These are phyloP conservation scores for Reticulascus tulasneorum DNA, from an alignment of 2,329 filamentous ascomycete species.

Conservation along the genomic window DNA sequence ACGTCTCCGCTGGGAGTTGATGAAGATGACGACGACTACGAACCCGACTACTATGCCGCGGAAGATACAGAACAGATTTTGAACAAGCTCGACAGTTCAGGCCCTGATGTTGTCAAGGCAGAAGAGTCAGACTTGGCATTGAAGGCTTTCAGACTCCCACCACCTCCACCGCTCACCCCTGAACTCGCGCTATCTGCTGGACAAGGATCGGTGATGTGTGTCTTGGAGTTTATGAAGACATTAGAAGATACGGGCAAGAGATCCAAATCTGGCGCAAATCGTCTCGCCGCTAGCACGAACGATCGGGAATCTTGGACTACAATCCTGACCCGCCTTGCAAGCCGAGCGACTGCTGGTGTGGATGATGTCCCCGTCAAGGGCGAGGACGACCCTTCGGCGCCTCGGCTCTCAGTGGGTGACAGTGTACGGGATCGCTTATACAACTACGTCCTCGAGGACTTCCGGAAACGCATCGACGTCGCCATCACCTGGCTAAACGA, in stretches of 20 bases:
- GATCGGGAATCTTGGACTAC: conserved; percentile 90
- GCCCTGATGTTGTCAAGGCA: conserved; percentile 37
- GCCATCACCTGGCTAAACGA: conserved; percentile 94
- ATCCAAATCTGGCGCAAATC: conserved; percentile 70
- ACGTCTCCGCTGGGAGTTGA: conserved; percentile 62
- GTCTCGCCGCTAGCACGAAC: conserved; percentile 78
- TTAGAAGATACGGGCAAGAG: conserved; percentile 65
- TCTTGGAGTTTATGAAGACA: conserved; percentile 73
- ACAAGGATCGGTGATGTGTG: conserved; percentile 67
- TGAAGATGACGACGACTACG: conserved; percentile 81
- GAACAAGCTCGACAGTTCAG: conserved; percentile 66
- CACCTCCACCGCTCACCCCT: conserved; percentile 68
- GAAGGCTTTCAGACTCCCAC: conserved; percentile 74
- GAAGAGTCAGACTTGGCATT: conserved; percentile 57
- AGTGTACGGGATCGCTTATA: conserved; percentile 78
- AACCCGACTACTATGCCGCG: conserved; percentile 76
- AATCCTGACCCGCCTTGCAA: conserved; percentile 79
- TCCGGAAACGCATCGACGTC: conserved; percentile 81
- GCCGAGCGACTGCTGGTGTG: conserved; percentile 68
- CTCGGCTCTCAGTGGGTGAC: conserved; percentile 49
- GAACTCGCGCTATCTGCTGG: conserved; percentile 71
- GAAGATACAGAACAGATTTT: conserved; percentile 75
- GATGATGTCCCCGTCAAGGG: conserved; percentile 56
- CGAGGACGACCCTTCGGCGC: conserved; percentile 42
- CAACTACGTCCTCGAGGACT: conserved; percentile 86